Evolutionary conservation across 768 basidiomycete genomes (phyloP), one percentile per base, ranked within the genome.

Genomic region (Collybia sordida): DNA sequence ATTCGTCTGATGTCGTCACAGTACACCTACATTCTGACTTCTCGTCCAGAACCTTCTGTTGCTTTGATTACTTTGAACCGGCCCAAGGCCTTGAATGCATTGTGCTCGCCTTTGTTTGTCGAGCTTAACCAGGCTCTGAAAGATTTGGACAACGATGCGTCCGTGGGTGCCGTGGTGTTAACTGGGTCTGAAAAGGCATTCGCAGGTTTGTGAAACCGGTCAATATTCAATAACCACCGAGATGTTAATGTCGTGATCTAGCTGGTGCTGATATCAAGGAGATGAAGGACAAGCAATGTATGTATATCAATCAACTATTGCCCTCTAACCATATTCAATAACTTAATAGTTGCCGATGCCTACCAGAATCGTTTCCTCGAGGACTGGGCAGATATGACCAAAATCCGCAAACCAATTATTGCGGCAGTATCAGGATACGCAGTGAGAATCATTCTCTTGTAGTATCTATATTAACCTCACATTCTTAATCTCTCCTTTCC

Each of bases 221-320:
- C 48, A 11, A 49, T 41, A 14, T 8, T 18, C 43, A 36, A 2
- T 6, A 36, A 15, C 42, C 18, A 24, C 22, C 18, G 19, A n/a
- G 28, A 19, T 43, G 49, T 15, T 47, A 25, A 43, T 43, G 11
- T 49, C 19, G 51, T 18, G 39, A 28, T 27, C 2, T 57, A 93
- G 94, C 94, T 59, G 94, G 96, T 2, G 96, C 96, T 18, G 96
- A 99, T 69, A 98, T 99, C 71, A 98, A 97, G 73, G 94, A 98
- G 71, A 98, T 98, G 96, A 94, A 93, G 69, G 91, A 95, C 72
- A 94, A 94, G 71, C 73, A 85, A 51, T 97, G 93, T 93, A 61
- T 63, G 82, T 69, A n/a, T n/a, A n/a, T n/a, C n/a, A 6, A 38
- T 4, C 11, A 19, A 41, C 11, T 41, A 21, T 6, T 6, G 21